These are phyloP conservation scores for Colletotrichum graminicola DNA, from an alignment of 2,329 filamentous ascomycete genomes.

Conservation along the genomic window DNA sequence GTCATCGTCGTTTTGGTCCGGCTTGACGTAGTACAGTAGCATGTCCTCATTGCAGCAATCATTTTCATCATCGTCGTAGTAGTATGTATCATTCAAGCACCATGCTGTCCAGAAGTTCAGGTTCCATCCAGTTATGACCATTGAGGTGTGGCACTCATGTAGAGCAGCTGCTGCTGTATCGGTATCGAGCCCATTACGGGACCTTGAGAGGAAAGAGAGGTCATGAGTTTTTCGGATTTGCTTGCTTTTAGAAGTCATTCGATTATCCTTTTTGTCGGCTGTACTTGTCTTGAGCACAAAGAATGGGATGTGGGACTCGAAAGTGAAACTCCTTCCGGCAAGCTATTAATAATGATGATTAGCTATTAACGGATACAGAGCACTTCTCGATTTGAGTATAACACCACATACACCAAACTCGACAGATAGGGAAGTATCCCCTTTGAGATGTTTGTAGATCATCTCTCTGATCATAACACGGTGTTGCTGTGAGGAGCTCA, in stretches of 20 bases:
- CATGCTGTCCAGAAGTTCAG: slow-evolving; percentile 6
- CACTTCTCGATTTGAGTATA: not conserved
- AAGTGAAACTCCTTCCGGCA: not conserved
- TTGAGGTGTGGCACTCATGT: slow-evolving; percentile 9
- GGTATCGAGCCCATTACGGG: not conserved
- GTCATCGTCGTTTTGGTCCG: not conserved
- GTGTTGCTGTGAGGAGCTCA: not conserved
- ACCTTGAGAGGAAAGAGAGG: slow-evolving; percentile 7
- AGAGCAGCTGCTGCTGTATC: not conserved
- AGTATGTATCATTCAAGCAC: not conserved
- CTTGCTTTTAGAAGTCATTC: not conserved
- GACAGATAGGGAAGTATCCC: not conserved
- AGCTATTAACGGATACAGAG: not conserved
- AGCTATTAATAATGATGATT: not conserved
- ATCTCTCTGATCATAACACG: not conserved
- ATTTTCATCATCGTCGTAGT: not conserved
- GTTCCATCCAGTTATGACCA: slow-evolving; percentile 7
- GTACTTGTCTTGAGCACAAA: not conserved
- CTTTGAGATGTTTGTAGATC: not conserved
- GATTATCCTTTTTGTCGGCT: not conserved
- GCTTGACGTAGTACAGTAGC: not conserved
- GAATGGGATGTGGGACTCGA: slow-evolving; percentile 10
- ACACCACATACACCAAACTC: not conserved
- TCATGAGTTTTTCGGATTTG: not conserved
- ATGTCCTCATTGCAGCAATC: not conserved